Conservation (phyloP, 768 basidiomycete genomes). For the Kwoniella mangroviensis region DNA sequence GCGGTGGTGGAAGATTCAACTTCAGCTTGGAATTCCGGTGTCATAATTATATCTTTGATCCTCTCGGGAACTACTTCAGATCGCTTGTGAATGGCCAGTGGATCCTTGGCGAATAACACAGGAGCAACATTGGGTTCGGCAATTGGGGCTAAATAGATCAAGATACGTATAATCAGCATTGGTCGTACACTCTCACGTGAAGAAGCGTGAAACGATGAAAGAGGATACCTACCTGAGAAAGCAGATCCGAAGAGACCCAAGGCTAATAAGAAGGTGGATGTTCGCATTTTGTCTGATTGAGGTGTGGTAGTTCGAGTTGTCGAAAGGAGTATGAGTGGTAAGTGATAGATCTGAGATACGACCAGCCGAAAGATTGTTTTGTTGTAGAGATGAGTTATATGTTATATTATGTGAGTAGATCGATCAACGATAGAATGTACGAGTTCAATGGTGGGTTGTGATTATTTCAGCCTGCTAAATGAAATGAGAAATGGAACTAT, state of each 20-base stretch:
- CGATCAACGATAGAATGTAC: slow-evolving; percentile 7
- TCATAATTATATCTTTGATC: slow-evolving; percentile 4
- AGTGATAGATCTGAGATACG: neutral
- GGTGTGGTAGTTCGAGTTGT: neutral
- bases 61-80: slow-evolving; percentile 16
- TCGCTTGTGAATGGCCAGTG: slow-evolving; percentile 34
- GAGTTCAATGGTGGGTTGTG: too few species aligned
- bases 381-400: neutral
- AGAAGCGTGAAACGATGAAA: neutral
- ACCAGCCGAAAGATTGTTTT: neutral
- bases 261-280: slow-evolving; percentile 27
- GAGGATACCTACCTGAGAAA: slow-evolving; percentile 28
- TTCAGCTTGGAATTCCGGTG: slow-evolving; percentile 19
- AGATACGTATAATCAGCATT: neutral
- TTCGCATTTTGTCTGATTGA: slow-evolving; percentile 29
- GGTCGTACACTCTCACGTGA: too few species aligned
- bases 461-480: slow-evolving; percentile 4
- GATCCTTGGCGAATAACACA: slow-evolving; percentile 36
- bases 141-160: neutral
- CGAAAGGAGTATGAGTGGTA: neutral
- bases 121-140: slow-evolving; percentile 16
- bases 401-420: neutral
- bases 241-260: slow-evolving; percentile 30
- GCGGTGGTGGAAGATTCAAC: slow-evolving; percentile 6
- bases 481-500: neutral